A percentile compares a stretch with the other conserved stretches of the same genome.
Conservation (phyloP, 495 filamentous ascomycete species). For the Aspergillus kassunensis region DNA sequence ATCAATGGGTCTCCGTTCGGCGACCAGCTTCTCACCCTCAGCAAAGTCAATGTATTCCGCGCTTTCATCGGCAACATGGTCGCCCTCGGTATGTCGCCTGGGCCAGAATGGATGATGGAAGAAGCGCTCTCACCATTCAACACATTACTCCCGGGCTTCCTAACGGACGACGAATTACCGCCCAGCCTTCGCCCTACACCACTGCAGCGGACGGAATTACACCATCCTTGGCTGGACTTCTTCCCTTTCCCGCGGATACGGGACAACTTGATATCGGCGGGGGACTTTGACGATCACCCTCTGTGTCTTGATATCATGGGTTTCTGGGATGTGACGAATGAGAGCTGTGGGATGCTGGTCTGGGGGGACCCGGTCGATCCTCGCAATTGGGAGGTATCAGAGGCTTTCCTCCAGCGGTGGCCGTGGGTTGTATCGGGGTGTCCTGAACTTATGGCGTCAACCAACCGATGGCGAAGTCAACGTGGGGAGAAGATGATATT, state of each 20-base stretch:
- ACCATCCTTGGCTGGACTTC: conserved; percentile 54
- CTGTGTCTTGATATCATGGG: conserved; percentile 47
- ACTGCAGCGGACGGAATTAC: conserved; percentile 36
- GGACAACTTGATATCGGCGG: conserved; percentile 45
- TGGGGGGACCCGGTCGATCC: conserved; percentile 50
- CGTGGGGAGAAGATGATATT: conserved; percentile 48
- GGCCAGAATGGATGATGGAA: conserved; percentile 24
- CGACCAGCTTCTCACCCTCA: conserved; percentile 41
- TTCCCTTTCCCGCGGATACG: conserved; percentile 48
- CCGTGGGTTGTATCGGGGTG: conserved; percentile 49
- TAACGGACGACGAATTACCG: conserved; percentile 25
- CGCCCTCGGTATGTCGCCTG: conserved; percentile 16
- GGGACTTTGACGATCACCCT: conserved; percentile 43
- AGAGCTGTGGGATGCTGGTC: conserved; percentile 40
- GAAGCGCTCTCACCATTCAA: conserved; percentile 34
- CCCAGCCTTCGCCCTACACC: conserved; percentile 43
- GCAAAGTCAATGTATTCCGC: conserved; percentile 41
- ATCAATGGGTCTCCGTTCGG: conserved; percentile 26
- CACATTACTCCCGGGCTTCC: conserved; percentile 4
- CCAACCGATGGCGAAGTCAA: conserved; percentile 46
- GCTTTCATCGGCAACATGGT: conserved; percentile 28
- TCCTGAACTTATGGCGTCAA: conserved; percentile 41
- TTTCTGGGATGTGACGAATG: conserved; percentile 34
- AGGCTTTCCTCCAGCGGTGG: conserved; percentile 48
- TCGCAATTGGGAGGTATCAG: conserved; percentile 47